These are phyloP conservation scores for Ceratocystis papillata DNA, from an alignment of 2,329 filamentous ascomycete species.

Conservation along the genomic window DNA sequence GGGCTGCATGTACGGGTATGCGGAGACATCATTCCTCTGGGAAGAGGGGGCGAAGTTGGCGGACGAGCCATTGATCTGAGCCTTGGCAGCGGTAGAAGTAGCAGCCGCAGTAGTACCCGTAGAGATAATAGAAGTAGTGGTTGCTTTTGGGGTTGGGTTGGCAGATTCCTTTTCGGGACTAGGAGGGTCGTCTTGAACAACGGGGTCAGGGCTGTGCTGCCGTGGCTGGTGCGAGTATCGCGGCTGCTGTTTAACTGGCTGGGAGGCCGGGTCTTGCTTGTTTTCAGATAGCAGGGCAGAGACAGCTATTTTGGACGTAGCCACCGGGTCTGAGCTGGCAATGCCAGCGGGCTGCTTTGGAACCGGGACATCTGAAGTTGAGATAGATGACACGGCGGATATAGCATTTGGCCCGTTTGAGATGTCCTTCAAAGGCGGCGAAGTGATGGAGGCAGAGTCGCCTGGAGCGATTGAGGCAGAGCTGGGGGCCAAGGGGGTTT, in stretches of 20 bases:
- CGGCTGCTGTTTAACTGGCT: not conserved
- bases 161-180: conserved; percentile 4
- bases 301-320: not conserved
- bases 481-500: not conserved
- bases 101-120: no score
- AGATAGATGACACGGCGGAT: not conserved
- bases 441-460: not conserved
- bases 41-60: conserved; percentile 15
- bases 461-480: not conserved
- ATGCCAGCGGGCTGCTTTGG: not conserved
- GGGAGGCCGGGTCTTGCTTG: not conserved
- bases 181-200: not conserved
- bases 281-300: not conserved
- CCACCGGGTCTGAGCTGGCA: not conserved
- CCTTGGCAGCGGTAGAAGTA: not conserved
- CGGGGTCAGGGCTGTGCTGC: not conserved
- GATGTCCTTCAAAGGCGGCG: conserved; percentile 4
- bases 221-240: not conserved
- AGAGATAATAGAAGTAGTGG: not conserved
- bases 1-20: conserved; percentile 14
- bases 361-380: not conserved
- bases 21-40: not conserved
- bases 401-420: not conserved
- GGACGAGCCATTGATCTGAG: conserved; percentile 12
- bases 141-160: not conserved